Base-by-base conservation (phyloP, 2,329 filamentous ascomycete species). In the Drechslerella dactyloides region DNA sequence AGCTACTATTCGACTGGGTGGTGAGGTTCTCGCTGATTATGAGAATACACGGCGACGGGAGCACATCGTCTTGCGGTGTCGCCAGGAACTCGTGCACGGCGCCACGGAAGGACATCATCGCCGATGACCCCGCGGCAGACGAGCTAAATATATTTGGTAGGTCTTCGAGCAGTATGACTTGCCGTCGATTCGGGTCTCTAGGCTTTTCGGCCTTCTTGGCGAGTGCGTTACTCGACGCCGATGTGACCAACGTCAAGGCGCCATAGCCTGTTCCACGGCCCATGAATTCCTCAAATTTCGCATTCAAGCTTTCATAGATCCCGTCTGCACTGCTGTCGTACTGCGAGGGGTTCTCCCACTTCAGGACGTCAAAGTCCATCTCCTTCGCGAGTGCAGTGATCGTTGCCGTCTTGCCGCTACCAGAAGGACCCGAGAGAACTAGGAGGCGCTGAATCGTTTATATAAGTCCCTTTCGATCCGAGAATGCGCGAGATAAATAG, bases 241-340 rank as follows among this genome's bases (percentile, higher is more conserved):
- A 58, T 4, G 75, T 75, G 23, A 77, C 76, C 37, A 59, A 68
- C 35, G 77, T 77, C 69, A 77, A 30, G 8, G 68, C 35, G 2
- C 60, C 68, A 42, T 72, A 72, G 13, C 68, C 68, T 17, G 51
- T 72, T 4, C 68, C 89, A 63, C 92, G 86, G 10, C 87, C 88
- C 69, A 99, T 82, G 75, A 97, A 99, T 73, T 97, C 93, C 75
- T 96, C 91, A 77, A 99, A 99, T 75, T 96, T 90, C 5, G 87
- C 84, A 3, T 90, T 82, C 56, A 87, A 88, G 0, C 86, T 87
- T 40, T 86, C 85, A 7, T 84, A 80, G 1, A 84, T 82, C 0
- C 84, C 85, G 30, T 85, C 83, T 8, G 62, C 74, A 11, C 66
- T 51, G 15, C 52, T 30, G 30, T 54, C 60, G 44, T 72, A 50